Conservation (phyloP, 331 rosid genomes). For the Pyrus hybrid region DNA sequence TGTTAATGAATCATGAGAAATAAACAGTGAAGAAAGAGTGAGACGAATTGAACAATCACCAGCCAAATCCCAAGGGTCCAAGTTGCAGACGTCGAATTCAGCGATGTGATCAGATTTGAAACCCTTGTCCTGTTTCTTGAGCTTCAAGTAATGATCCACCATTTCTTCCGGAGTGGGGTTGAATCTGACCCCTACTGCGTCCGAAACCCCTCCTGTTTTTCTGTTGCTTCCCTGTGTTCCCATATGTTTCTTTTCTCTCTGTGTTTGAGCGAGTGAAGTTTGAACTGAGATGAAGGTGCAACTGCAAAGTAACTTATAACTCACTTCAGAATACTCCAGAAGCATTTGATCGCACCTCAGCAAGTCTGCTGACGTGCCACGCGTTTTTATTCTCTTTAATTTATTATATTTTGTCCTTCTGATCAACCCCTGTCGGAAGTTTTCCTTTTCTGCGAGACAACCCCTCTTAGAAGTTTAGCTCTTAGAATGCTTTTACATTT, state of each 20-base stretch:
- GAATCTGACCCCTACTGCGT: constrained; percentile 48
- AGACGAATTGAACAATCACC: constrained; percentile 11
- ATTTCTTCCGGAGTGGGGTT: constrained; percentile 54
- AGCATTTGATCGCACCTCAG: no score
- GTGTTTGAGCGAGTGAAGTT: not conserved
- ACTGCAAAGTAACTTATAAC: no score
- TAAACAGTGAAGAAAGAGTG: not conserved
- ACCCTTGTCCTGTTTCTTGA: constrained; percentile 17
- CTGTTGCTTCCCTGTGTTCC: not conserved
- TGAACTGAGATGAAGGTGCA: not conserved
- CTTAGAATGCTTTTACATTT: not conserved
- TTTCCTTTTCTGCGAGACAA: not conserved
- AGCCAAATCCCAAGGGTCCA: constrained; percentile 40
- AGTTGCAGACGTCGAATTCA: constrained; percentile 14
- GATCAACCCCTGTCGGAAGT: not conserved
- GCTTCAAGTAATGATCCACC: constrained; percentile 25
- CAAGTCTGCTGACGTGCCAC: not conserved
- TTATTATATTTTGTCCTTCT: not conserved
- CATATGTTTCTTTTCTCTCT: no score
- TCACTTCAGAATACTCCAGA: not conserved
- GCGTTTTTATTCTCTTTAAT: not conserved
- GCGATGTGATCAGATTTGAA: not conserved
- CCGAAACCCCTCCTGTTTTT: not conserved
- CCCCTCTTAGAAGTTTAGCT: not conserved
- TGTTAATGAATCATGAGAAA: not conserved